Conservation (phyloP, 345 rosid genomes). For the Hibiscus trionum region DNA sequence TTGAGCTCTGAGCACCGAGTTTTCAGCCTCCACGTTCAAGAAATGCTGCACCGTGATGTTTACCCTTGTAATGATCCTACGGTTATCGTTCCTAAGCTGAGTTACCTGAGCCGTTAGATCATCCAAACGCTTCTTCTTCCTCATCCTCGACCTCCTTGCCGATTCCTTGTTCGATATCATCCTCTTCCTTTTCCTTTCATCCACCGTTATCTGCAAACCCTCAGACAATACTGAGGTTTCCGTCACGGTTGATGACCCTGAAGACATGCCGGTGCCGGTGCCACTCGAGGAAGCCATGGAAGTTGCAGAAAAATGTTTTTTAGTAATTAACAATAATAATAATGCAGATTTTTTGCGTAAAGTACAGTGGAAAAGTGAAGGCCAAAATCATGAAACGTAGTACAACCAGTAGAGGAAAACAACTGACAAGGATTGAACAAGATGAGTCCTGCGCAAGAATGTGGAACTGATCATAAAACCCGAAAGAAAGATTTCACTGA, state of each 20-base stretch:
- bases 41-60: conserved; percentile 52
- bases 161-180: too few species aligned
- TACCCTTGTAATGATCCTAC: conserved; percentile 44
- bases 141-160: conserved; percentile 60
- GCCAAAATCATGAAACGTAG: conserved; percentile 72
- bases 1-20: conserved; percentile 72
- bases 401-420: conserved; percentile 98
- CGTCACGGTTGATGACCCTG: conserved; percentile 40
- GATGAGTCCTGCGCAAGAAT: conserved; percentile 2
- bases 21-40: conserved; percentile 58
- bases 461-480: conserved; percentile 50
- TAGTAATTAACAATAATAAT: too few species aligned
- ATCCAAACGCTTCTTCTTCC: conserved; percentile 85
- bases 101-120: conserved; percentile 58
- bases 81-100: conserved; percentile 50
- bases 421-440: conserved; percentile 98
- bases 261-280: conserved; percentile 31
- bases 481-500: conserved; percentile 68
- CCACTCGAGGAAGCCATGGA: conserved; percentile 71
- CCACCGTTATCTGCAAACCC: conserved; percentile 41
- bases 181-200: conserved; percentile 55
- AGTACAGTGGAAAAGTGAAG: background rate
- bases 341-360: too few species aligned
- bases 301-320: too few species aligned
- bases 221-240: conserved; percentile 36